Evolutionary conservation across 352 stramenopile species (phyloP).

Genomic region (Nothophytophthora sp.): DNA sequence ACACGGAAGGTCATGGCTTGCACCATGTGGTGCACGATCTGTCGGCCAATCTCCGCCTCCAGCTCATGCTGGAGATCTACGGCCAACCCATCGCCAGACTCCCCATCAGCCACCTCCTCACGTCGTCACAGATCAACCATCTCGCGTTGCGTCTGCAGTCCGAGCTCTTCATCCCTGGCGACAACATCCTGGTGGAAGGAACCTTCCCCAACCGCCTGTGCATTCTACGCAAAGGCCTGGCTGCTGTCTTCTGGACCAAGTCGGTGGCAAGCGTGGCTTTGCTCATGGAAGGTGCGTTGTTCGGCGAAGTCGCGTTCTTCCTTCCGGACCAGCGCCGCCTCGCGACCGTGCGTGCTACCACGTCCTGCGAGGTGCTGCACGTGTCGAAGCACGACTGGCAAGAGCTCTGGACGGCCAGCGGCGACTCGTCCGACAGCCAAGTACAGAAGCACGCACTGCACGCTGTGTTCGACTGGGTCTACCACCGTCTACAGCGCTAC

Average conservation of each 20-base stretch:
- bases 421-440: constrained; percentile 39
- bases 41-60: constrained; percentile 65
- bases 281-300: constrained; percentile 61
- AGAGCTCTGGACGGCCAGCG: constrained; percentile 47
- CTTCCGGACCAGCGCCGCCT: constrained; percentile 54
- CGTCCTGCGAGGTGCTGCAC: constrained; percentile 63
- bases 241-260: constrained; percentile 53
- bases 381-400: constrained; percentile 66
- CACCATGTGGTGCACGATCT: constrained; percentile 58
- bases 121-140: constrained; percentile 63
- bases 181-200: constrained; percentile 62
- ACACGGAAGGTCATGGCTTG: constrained; percentile 49
- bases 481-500: constrained; percentile 39
- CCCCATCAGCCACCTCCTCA: constrained; percentile 62
- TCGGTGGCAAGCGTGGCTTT: constrained; percentile 56
- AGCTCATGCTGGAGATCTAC: constrained; percentile 79
- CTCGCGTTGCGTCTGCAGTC: constrained; percentile 58
- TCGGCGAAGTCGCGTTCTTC: constrained; percentile 77
- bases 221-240: constrained; percentile 52
- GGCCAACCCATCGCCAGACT: constrained; percentile 44
- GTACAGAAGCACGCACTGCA: constrained; percentile 55
- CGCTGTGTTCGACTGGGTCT: constrained; percentile 65
- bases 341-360: constrained; percentile 60
- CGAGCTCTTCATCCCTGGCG: constrained; percentile 71
- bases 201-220: constrained; percentile 61